phyloP scores from a whole-genome alignment of 805 yeast genomes.

The Sungouiella blattae region DNA sequence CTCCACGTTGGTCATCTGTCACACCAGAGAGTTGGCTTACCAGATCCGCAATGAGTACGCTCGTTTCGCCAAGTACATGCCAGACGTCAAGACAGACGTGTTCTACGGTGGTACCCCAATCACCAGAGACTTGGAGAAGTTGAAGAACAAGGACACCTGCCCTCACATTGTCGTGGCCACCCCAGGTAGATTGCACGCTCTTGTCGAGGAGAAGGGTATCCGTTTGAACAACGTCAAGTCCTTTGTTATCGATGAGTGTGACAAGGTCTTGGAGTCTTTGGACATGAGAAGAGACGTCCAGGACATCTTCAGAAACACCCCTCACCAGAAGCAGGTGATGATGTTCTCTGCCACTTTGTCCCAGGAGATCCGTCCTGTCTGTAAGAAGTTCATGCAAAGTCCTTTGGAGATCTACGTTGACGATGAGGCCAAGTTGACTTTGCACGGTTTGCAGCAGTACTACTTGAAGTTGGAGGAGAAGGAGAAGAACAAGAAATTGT shows the following conservation, averaged over 20 bases:
- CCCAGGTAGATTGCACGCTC: conserved; percentile 95
- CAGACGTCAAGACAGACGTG: conserved; percentile 94
- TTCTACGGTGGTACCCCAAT: conserved; percentile 95
- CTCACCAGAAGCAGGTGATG: conserved; percentile 98
- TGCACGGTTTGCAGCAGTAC: conserved; percentile 98
- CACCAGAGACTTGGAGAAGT: conserved; percentile 77
- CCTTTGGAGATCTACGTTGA: conserved; percentile 97
- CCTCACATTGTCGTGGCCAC: conserved; percentile 98
- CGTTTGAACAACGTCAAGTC: conserved; percentile 87
- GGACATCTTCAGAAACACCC: conserved; percentile 95
- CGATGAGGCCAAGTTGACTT: conserved; percentile 94
- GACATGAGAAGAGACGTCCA: conserved; percentile 99
- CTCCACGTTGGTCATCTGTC: conserved; percentile 91
- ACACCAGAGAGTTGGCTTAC: conserved; percentile 97
- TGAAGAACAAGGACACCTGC: conserved; percentile 87
- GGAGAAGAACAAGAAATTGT: conserved; percentile 89
- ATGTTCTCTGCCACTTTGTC: conserved; percentile 97
- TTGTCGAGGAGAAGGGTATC: conserved; percentile 86
- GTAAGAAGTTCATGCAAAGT: conserved; percentile 97
- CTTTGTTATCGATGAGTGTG: conserved; percentile 97
- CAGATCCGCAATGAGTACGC: conserved; percentile 97
- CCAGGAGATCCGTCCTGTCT: conserved; percentile 90
- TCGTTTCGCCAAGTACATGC: conserved; percentile 97
- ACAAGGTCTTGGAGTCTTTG: conserved; percentile 85
- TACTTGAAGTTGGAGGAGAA: conserved; percentile 84